These are phyloP conservation scores for Panicum hallii DNA, from an alignment of 202 grass and related monocot species.

Conservation along the genomic window DNA sequence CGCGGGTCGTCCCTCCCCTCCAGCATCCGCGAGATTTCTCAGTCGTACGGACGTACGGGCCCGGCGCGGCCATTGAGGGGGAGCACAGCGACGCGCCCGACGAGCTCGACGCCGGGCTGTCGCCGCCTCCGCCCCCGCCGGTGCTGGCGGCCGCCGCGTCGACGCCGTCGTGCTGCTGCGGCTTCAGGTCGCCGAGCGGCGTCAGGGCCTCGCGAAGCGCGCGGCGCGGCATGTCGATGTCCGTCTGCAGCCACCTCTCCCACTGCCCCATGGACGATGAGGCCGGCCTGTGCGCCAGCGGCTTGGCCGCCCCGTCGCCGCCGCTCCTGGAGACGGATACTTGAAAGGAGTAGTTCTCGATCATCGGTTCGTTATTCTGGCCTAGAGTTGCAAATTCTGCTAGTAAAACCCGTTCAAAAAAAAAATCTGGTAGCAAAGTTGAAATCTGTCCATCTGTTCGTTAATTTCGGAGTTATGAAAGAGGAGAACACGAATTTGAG, in stretches of 20 bases:
- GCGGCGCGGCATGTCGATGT: constrained; percentile 73
- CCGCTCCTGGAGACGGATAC: not conserved
- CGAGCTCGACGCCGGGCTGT: constrained; percentile 52
- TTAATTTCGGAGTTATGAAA: not conserved
- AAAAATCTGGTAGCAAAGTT: not conserved
- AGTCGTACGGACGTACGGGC: constrained; percentile 55
- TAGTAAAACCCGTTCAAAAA: not conserved
- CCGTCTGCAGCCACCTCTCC: constrained; percentile 71
- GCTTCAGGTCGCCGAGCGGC: not conserved
- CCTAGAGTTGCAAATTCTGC: not conserved
- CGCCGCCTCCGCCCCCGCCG: not conserved
- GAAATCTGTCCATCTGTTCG: not conserved
- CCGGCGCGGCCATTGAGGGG: constrained; percentile 26
- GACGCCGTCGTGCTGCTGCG: not conserved
- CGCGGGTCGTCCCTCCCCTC: too few relatives aligned
- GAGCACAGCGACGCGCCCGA: constrained; percentile 52
- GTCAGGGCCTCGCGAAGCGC: constrained; percentile 67
- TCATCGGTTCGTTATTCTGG: not conserved
- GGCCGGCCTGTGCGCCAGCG: constrained; percentile 43
- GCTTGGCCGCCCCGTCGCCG: constrained; percentile 22
- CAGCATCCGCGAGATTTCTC: constrained; percentile 71
- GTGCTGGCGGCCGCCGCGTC: not conserved
- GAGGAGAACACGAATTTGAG: not conserved
- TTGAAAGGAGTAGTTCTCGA: not conserved
- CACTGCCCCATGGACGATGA: constrained; percentile 75